Conservation (phyloP, 2,329 filamentous ascomycete species). For the Calonectria hawksworthii region DNA sequence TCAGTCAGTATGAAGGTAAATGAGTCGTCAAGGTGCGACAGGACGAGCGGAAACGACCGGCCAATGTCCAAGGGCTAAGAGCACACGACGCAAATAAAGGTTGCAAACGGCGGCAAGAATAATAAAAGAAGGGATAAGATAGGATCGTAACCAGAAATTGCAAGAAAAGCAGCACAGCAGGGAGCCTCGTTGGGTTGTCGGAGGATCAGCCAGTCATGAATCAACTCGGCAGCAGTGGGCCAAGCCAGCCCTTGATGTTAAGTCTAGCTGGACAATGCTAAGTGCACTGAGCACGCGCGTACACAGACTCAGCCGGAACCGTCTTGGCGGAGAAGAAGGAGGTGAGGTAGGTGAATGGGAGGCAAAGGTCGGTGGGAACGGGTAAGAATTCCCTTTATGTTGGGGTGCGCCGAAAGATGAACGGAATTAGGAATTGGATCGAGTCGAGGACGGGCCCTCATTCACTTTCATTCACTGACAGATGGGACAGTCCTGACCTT, state of each 20-base stretch:
- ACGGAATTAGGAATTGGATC: slow-evolving; percentile 17
- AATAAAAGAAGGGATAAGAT: slow-evolving; percentile 7
- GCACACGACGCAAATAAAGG: slow-evolving; percentile 8
- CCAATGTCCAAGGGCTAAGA: neutral
- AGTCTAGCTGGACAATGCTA: neutral
- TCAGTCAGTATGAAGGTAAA: neutral
- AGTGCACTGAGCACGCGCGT: slow-evolving; percentile 1
- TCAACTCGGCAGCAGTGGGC: slow-evolving; percentile 2
- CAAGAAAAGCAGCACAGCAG: slow-evolving; percentile 3
- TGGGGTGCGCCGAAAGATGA: slow-evolving; percentile 33
- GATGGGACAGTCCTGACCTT: neutral
- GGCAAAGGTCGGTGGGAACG: slow-evolving; percentile 12
- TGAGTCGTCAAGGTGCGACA: slow-evolving; percentile 15
- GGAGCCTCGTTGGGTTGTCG: neutral
- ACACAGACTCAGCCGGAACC: slow-evolving; percentile 6
- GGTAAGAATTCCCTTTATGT: slow-evolving; percentile 43
- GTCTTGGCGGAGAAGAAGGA: neutral
- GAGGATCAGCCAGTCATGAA: slow-evolving; percentile 7
- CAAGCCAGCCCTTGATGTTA: slow-evolving; percentile 3
- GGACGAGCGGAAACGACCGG: slow-evolving; percentile 2
- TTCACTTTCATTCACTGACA: neutral
- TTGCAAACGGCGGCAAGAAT: neutral
- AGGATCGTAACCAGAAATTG: slow-evolving; percentile 1
- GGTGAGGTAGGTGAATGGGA: neutral
- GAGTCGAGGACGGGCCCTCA: slow-evolving; percentile 14